Evolutionary conservation across 2,329 filamentous ascomycete species (phyloP), one percentile per base, ranked within the genome.

Genomic region (Fusarium dimerum): DNA sequence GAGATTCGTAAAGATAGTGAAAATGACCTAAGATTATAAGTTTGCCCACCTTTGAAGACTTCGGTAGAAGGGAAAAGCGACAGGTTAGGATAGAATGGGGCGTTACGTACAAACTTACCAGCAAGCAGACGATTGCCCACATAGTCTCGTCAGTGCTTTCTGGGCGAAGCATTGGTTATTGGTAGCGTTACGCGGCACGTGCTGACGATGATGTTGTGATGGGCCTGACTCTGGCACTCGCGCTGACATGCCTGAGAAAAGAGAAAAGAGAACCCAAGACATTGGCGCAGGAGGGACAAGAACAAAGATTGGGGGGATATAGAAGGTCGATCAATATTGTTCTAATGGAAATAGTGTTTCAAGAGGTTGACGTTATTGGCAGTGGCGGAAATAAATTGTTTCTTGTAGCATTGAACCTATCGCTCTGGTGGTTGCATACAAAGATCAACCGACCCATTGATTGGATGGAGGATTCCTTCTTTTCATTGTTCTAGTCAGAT

Each of bases 71-170:
- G 30, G 47, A 52, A n/a, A 12, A 54, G 41, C 6, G 47, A 45
- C 26, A 49, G 46, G 43, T 16, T 49, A 45, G 45, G 54, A 55
- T 36, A 32, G 45, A 32, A 47, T 49, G 47, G 56, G 47, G 53
- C n/a, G 50, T 60, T 60, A 60, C 57, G 57, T 61, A 61, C 57
- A 52, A 26, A 36, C 32, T 36, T 11, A 36, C 32, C 10, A 36
- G 13, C 32, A 11, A 46, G 45, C 20, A 51, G 50, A 49, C 30
- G 41, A 20, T 20, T 43, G 32, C 30, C 45, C 38, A 44, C 57
- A 36, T 52, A 48, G 40, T 18, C 41, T 54, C 12, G 17, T 47
- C 51, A 45, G 54, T 55, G 51, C 32, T 52, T 52, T 52, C 49
- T 39, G 17, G 12, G 18, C 17, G 16, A 18, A 43, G n/a, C 38